Conservation (phyloP, 2,329 filamentous ascomycete genomes). For the Pestalotiopsis sp. region DNA sequence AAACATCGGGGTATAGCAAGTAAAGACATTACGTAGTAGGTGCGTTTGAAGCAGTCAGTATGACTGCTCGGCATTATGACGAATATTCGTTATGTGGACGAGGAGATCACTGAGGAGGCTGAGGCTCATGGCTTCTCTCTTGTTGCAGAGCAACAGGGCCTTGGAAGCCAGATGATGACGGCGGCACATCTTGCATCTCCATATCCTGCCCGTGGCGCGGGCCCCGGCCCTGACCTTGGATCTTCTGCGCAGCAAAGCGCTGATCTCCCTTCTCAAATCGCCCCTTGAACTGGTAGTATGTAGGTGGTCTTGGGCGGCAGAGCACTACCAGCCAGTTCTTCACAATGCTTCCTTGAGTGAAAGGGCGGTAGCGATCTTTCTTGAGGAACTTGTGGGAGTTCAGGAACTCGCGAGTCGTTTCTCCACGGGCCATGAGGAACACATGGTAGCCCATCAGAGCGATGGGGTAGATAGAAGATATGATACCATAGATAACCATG, state of each 20-base stretch:
- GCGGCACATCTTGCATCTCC: constrained; percentile 71
- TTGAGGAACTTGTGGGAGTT: constrained; percentile 95
- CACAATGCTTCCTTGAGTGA: constrained; percentile 73
- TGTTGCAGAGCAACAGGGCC: constrained; percentile 47
- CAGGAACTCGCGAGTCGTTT: constrained; percentile 94
- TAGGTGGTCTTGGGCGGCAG: constrained; percentile 79
- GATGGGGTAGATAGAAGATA: constrained; percentile 77
- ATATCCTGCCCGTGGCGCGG: constrained; percentile 57
- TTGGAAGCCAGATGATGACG: constrained; percentile 47
- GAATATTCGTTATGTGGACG: background rate
- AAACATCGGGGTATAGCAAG: constrained; percentile 13
- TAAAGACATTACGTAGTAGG: constrained; percentile 16
- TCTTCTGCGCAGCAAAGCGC: constrained; percentile 65
- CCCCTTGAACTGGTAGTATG: constrained; percentile 84
- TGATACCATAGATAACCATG: constrained; percentile 78
- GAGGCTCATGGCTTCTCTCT: background rate
- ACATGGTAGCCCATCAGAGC: constrained; percentile 87
- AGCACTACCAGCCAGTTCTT: constrained; percentile 83
- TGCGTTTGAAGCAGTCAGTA: constrained; percentile 3
- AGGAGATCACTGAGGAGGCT: background rate
- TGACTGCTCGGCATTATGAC: background rate
- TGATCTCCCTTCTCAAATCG: constrained; percentile 80
- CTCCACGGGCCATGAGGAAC: constrained; percentile 85
- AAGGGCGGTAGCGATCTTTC: constrained; percentile 87
- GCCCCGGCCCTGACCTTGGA: constrained; percentile 48